Evolutionary conservation across 2,329 filamentous ascomycete genomes (phyloP).

Genomic region (Claviceps arundinis): DNA sequence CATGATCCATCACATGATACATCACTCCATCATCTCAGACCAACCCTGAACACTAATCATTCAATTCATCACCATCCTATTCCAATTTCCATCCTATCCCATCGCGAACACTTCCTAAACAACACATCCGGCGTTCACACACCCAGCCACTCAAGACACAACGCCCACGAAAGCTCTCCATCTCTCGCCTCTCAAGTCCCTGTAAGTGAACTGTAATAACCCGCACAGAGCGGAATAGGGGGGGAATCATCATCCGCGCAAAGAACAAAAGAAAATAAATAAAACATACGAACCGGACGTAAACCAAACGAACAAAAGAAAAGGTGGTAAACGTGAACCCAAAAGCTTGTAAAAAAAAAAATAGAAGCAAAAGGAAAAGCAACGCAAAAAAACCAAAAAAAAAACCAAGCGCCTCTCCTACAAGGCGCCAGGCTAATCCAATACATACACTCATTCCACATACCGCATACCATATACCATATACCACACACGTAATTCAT

Average conservation of each 20-base stretch:
- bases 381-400: too few species aligned
- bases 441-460: neutral
- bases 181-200: neutral
- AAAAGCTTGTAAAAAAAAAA: neutral
- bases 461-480: neutral
- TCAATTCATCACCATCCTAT: neutral
- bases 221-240: neutral
- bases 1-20: neutral
- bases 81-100: neutral
- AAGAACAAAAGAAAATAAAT: neutral
- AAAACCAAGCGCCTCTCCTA: too few species aligned
- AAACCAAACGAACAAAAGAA: neutral
- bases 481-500: neutral
- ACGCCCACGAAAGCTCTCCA: neutral
- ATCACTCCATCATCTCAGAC: neutral
- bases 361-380: neutral
- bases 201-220: neutral
- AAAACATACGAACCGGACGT: neutral
- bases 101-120: neutral
- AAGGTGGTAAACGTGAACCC: neutral
- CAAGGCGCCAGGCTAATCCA: neutral
- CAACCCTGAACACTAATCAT: neutral
- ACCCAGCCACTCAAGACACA: neutral
- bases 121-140: too few species aligned
- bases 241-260: neutral